Evolutionary conservation across 2,329 filamentous ascomycete genomes (phyloP).

Genomic region (Fusarium sp.): DNA sequence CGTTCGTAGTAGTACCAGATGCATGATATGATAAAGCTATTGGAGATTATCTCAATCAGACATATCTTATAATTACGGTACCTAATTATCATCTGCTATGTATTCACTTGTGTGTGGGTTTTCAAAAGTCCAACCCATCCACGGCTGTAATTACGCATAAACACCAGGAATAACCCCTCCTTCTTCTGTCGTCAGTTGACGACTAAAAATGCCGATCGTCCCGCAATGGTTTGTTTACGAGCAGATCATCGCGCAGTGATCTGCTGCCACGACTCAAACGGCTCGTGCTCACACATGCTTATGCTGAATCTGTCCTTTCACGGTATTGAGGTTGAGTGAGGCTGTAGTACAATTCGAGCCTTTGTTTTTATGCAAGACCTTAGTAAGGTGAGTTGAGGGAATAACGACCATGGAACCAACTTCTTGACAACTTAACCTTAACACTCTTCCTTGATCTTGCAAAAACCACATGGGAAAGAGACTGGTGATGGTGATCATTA

Average conservation of each 20-base stretch:
- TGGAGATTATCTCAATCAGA: too few species aligned
- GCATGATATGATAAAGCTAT: too few species aligned
- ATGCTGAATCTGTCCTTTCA: constrained; percentile 31
- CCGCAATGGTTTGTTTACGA: constrained; percentile 24
- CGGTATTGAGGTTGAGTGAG: neutral
- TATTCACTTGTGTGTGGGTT: neutral
- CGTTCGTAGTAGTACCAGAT: too few species aligned
- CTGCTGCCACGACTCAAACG: constrained; percentile 41
- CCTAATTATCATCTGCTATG: neutral
- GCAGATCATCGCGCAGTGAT: constrained; percentile 40
- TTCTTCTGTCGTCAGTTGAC: constrained; percentile 28
- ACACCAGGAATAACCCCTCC: constrained; percentile 20
- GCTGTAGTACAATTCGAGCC: neutral
- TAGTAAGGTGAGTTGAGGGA: neutral
- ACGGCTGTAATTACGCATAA: constrained; percentile 11
- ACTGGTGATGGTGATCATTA: constrained; percentile 22
- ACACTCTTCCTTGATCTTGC: constrained; percentile 3
- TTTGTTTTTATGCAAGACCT: neutral
- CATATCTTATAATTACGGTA: too few species aligned
- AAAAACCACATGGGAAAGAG: constrained; percentile 12
- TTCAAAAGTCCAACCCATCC: neutral
- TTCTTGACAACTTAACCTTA: neutral
- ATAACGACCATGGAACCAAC: too few species aligned
- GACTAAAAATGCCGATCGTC: constrained; percentile 34
- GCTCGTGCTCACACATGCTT: constrained; percentile 37